These are phyloP conservation scores for Fusarium miscanthi DNA, from an alignment of 2,329 filamentous ascomycete genomes.

Conservation along the genomic window DNA sequence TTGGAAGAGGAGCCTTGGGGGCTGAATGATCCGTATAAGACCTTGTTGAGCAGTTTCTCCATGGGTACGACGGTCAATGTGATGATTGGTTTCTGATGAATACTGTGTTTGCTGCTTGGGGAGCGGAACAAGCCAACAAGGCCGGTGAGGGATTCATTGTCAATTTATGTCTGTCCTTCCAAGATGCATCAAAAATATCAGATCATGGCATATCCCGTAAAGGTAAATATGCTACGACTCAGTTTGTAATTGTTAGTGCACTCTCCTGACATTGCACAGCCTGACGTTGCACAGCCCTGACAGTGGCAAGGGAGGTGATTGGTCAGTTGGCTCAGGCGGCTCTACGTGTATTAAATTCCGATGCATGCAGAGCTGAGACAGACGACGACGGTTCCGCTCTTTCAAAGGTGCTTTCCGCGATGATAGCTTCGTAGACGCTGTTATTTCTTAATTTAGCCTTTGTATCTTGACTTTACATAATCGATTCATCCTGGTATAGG, in stretches of 20 bases:
- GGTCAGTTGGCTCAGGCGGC: not conserved
- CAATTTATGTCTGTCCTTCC: not conserved
- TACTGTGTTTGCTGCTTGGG: accelerated
- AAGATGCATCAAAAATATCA: not conserved
- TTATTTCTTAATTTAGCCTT: too few species aligned
- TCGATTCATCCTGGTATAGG: too few species aligned
- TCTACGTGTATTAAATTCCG: not conserved
- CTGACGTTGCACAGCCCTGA: not conserved
- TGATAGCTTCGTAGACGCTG: too few species aligned
- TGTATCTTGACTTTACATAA: too few species aligned
- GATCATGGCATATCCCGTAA: not conserved
- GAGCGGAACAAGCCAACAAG: not conserved
- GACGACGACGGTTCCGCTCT: not conserved
- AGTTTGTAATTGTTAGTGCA: too few species aligned
- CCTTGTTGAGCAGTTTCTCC: conserved; percentile 26
- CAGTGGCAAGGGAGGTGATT: not conserved
- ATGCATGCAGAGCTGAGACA: not conserved
- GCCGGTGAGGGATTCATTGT: not conserved
- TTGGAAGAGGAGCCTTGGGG: conserved; percentile 6
- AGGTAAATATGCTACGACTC: not conserved
- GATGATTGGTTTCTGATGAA: not conserved
- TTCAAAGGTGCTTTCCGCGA: too few species aligned
- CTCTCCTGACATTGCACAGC: too few species aligned
- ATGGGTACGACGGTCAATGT: not conserved
- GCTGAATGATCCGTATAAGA: conserved; percentile 19